Conservation (phyloP, 441 rosid genomes). For the Croton laevigatus region DNA sequence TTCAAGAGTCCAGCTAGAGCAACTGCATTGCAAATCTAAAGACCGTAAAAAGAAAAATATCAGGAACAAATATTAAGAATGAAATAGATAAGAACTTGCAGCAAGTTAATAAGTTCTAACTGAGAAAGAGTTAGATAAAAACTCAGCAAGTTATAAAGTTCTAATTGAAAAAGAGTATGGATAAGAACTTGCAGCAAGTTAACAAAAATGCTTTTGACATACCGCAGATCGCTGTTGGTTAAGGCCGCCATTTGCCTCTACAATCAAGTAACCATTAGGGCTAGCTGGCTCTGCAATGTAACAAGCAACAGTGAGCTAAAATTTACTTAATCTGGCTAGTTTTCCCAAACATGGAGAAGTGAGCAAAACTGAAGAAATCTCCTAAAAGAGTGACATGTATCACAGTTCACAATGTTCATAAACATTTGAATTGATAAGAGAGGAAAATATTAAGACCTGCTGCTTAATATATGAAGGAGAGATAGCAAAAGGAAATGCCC, state of each 20-base stretch:
- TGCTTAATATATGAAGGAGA: background rate
- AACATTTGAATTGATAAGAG: background rate
- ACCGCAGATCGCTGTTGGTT: conserved; percentile 98
- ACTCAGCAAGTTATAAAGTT: conserved; percentile 6
- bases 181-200: conserved; percentile 1
- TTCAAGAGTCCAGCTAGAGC: conserved; percentile 91
- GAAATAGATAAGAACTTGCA: too few species aligned
- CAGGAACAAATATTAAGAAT: background rate
- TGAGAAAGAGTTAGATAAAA: background rate
- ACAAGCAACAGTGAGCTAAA: background rate
- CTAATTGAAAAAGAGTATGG: background rate
- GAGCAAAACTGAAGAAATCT: background rate
- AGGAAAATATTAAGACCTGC: too few species aligned
- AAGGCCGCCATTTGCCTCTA: conserved; percentile 96
- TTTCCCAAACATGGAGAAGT: background rate
- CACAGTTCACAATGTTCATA: background rate
- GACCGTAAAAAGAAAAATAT: conserved; percentile 6
- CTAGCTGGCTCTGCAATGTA: conserved; percentile 50
- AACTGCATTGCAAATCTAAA: conserved; percentile 92
- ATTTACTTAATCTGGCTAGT: background rate
- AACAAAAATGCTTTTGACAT: conserved; percentile 24
- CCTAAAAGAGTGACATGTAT: background rate
- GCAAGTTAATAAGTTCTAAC: too few species aligned
- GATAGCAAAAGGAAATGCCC: background rate
- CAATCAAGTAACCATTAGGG: conserved; percentile 65